These are phyloP conservation scores for Daldinia concentrica DNA, from an alignment of 495 filamentous ascomycete species.

Conservation along the genomic window DNA sequence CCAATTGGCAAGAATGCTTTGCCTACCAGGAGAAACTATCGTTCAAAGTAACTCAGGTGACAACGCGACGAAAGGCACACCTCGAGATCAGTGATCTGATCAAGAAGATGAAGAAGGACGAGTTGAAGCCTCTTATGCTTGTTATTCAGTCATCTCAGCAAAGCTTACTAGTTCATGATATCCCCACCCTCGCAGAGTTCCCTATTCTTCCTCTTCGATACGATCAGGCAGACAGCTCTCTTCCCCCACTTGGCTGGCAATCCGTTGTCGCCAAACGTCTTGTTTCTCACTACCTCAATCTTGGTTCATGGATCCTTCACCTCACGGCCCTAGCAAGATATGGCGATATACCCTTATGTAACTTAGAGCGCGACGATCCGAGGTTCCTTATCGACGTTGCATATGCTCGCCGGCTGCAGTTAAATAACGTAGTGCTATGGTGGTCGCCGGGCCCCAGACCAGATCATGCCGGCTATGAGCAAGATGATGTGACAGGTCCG, in stretches of 20 bases:
- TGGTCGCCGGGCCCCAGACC: slow-evolving; percentile 88
- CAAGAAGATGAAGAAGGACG: slow-evolving; percentile 88
- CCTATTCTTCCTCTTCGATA: slow-evolving; percentile 82
- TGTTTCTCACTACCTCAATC: slow-evolving; percentile 86
- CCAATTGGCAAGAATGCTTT: slow-evolving; percentile 80
- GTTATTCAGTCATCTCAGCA: slow-evolving; percentile 91
- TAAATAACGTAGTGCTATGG: slow-evolving; percentile 97
- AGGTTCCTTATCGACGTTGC: slow-evolving; percentile 94
- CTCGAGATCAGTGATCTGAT: slow-evolving; percentile 84
- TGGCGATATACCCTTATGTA: slow-evolving; percentile 93
- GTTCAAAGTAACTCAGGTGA: slow-evolving; percentile 88
- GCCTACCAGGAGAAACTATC: slow-evolving; percentile 86
- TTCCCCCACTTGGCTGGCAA: slow-evolving; percentile 95
- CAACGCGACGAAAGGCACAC: slow-evolving; percentile 85
- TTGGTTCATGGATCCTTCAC: slow-evolving; percentile 92
- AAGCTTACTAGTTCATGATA: slow-evolving; percentile 80
- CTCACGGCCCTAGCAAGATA: slow-evolving; percentile 87
- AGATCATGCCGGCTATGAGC: slow-evolving; percentile 96
- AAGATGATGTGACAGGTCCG: slow-evolving; percentile 84
- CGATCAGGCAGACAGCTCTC: slow-evolving; percentile 82
- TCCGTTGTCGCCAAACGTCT: slow-evolving; percentile 84
- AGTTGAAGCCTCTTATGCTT: slow-evolving; percentile 77
- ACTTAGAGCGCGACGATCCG: slow-evolving; percentile 93
- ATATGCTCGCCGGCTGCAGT: slow-evolving; percentile 88
- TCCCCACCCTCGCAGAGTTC: slow-evolving; percentile 84